Evolutionary conservation across 2,329 filamentous ascomycete species (phyloP), one percentile per base, ranked within the genome.

Genomic region (Colletotrichum godetiae): DNA sequence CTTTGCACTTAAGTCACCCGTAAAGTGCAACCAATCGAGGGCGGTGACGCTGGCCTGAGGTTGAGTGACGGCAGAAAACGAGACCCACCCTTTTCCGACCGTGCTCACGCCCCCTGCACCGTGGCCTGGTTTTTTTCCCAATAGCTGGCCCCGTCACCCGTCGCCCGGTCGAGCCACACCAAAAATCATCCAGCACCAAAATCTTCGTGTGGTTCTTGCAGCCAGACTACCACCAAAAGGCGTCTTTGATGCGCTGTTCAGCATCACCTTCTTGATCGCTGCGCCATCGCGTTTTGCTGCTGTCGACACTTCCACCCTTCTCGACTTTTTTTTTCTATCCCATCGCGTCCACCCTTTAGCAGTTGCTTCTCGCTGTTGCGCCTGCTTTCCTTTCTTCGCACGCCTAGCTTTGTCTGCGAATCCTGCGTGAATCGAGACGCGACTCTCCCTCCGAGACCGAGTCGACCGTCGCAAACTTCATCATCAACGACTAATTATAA

Each of bases 141-240:
- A 59, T 35, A 60, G 56, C 56, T 74, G 68, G 62, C 57, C 62
- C 67, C 57, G 53, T 67, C 35, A 49, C 56, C 60, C 57, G 72
- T 72, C 68, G 49, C 62, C 58, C 13, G 62, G 68, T 67, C 62
- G 61, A 72, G 62, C 72, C 72, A 74, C 72, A 68, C 72, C 57
- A 66, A 74, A 72, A 68, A 74, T 68, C 59, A 61, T 62, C 72
- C 58, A 46, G 52, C 64, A 53, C 72, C 72, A 72, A 74, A 74
- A 67, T 74, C 70, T 73, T 66, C 60, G 24, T 37, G 57, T 70
- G 31, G 60, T 61, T 63, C n/a, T 37, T 63, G 37, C 57, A 62
- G 68, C 61, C 56, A 71, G 63, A 62, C 68, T 59, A 42, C 68
- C 65, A 42, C 46, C 42, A 65, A 42, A 52, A 59, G 72, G 57